Evolutionary conservation across 352 stramenopile species (phyloP).

Genomic region (Pythium phragmiticola): DNA sequence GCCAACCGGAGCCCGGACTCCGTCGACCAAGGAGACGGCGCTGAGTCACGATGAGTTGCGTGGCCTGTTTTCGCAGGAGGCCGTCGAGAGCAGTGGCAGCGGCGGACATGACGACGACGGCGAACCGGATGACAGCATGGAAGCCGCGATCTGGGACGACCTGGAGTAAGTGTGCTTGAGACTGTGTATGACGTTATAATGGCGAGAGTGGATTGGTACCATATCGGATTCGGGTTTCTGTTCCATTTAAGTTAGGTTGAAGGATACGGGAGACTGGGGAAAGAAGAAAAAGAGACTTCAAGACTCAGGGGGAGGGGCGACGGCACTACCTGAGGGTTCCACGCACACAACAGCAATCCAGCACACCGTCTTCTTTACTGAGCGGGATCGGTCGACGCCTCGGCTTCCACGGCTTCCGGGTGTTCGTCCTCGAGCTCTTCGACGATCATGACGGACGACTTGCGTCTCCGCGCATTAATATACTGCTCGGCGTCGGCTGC

Average conservation of each 20-base stretch:
- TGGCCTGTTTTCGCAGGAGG: constrained; percentile 47
- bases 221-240: constrained; percentile 3
- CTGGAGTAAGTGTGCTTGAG: constrained; percentile 18
- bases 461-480: constrained; percentile 8
- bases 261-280: background rate
- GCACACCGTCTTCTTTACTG: background rate
- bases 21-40: constrained; percentile 28
- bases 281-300: background rate
- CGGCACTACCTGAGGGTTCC: background rate
- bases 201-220: background rate
- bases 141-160: constrained; percentile 26
- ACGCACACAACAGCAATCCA: background rate
- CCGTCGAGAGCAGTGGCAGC: background rate
- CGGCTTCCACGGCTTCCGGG: background rate
- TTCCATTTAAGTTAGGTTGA: constrained; percentile 25
- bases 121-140: constrained; percentile 11
- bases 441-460: constrained; percentile 24
- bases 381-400: background rate
- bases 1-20: constrained; percentile 14
- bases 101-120: background rate
- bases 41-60: constrained; percentile 47
- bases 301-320: background rate
- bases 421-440: constrained; percentile 21
- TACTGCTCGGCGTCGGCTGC: background rate
- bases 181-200: background rate